Conservation (phyloP, 495 filamentous ascomycete genomes). For the Aspergillus nidulans region DNA sequence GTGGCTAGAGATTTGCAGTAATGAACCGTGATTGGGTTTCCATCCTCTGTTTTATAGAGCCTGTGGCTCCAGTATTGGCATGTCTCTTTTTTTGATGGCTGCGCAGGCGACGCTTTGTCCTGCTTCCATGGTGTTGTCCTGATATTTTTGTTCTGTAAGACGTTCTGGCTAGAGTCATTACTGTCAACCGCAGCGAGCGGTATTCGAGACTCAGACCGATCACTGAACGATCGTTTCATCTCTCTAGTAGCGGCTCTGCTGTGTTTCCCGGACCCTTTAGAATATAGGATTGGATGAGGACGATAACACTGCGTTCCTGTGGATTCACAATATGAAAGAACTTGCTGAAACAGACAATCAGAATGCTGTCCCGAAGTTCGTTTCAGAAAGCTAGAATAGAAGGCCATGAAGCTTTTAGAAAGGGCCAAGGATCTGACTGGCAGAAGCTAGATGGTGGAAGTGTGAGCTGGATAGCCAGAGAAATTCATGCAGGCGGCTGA, state of each 20-base stretch:
- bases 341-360: background rate
- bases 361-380: background rate
- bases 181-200: background rate
- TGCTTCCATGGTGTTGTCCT: background rate
- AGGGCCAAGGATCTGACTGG: background rate
- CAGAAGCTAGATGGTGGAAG: background rate
- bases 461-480: background rate
- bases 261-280: background rate
- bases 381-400: background rate
- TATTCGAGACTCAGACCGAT: background rate
- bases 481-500: background rate
- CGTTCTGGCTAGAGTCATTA: background rate
- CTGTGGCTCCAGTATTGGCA: conserved; percentile 61
- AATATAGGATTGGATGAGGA: background rate
- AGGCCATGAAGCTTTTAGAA: background rate
- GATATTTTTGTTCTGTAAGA: background rate
- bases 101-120: background rate
- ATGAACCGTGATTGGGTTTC: conserved; percentile 57
- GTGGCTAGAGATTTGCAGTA: conserved; percentile 66
- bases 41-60: conserved; percentile 52
- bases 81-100: background rate
- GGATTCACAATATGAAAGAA: too few relatives aligned
- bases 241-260: background rate
- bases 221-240: background rate
- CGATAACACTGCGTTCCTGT: background rate